Base-by-base conservation (phyloP, 345 rosid genomes). In the Hibiscus syriacus region DNA sequence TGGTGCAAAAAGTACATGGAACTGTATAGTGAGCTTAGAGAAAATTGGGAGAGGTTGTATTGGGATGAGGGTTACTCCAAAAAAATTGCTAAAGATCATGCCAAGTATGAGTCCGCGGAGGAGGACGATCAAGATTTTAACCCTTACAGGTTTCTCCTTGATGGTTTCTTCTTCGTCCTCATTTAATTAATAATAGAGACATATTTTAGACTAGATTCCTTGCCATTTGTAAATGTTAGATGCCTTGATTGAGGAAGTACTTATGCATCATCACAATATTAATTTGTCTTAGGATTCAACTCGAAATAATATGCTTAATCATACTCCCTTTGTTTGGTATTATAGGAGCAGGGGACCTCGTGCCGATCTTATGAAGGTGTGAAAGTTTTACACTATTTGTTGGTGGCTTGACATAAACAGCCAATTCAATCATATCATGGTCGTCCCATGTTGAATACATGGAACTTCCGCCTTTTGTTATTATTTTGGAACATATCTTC, bases 11-110 rank as follows among this genome's bases (percentile, higher is more conserved):
- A 84, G 74, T 89, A 91, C 71, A 86, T 87, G 97, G 97, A 94
- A 57, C 68, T 94, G 53, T 94, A 86, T 73, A 81, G 84, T 39
- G 99, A 94, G 75, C 85, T 91, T 26, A 83, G 96, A 74, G 98
- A 93, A 79, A 93, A 90, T 66, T 93, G 99, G 99, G 99, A 93
- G 81, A 84, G 99, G 79, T 75, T 90, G 50, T 93, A 91, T 63
- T 90, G 99, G 99, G 99, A 93, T 63, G 99, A 90, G 76, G 99
- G 99, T n/a, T 89, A 85, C 83, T 93, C 99, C 1, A 94, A 89
- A 76, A 94, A 91, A 63, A 70, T 94, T 16, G 99, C 96, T 8
- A 82, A 73, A 64, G 97, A 89, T 76, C 96, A 91, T 77, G 99
- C 99, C 0, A 93, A 93, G 43, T 93, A 90, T 34, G 97, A 93